Evolutionary conservation across 306 rosid species (phyloP).

Genomic region (Morella rubra): DNA sequence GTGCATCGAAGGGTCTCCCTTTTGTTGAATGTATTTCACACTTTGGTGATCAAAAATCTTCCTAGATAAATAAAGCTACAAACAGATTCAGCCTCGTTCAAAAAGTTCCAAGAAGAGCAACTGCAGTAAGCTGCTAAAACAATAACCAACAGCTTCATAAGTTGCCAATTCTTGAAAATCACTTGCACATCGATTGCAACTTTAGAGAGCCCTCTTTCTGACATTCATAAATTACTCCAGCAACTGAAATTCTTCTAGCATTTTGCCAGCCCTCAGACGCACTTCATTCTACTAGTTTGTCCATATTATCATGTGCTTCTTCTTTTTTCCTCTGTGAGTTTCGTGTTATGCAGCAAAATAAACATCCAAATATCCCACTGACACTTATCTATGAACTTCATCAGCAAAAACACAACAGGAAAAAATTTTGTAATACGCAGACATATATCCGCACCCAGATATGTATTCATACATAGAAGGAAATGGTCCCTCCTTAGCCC

Average conservation of each 20-base stretch:
- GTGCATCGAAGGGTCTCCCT: neutral
- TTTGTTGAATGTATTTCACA: neutral
- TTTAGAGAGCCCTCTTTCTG: neutral
- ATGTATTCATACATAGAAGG: neutral
- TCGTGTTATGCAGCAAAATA: neutral
- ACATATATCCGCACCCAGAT: too few species aligned
- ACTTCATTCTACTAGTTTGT: neutral
- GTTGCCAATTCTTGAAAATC: neutral
- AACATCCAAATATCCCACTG: neutral
- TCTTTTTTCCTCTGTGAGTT: neutral
- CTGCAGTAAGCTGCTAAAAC: neutral
- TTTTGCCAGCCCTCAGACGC: neutral
- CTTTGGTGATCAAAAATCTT: neutral
- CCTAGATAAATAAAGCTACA: neutral
- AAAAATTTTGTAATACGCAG: too few species aligned
- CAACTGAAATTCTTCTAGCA: neutral
- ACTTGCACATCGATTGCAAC: neutral
- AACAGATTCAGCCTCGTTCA: neutral
- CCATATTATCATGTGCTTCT: neutral
- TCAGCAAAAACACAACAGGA: neutral
- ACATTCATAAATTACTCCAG: neutral
- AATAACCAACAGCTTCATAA: neutral
- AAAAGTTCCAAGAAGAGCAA: neutral
- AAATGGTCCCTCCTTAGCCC: conserved; percentile 3
- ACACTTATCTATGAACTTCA: neutral